Conservation (phyloP, 2,329 filamentous ascomycete genomes). For the Penicillium sp. region DNA sequence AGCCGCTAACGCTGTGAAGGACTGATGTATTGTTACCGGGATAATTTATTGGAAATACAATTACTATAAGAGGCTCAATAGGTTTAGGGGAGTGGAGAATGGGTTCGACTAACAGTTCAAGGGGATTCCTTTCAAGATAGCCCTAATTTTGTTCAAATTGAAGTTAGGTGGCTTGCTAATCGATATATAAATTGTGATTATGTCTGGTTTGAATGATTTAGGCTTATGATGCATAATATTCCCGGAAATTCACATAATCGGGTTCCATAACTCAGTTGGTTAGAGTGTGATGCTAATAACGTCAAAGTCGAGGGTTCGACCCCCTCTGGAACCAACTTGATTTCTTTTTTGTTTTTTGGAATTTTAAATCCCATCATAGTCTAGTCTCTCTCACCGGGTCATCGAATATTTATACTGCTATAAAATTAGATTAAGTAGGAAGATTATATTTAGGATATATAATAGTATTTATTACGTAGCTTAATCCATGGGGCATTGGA, state of each 20-base stretch:
- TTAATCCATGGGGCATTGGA: too few species aligned
- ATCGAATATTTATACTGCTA: too few species aligned
- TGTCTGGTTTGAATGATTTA: background rate
- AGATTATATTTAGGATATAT: too few species aligned
- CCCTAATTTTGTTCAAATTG: background rate
- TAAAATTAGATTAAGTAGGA: too few species aligned
- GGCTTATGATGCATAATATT: background rate
- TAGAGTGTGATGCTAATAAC: conserved; percentile 6
- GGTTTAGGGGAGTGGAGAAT: background rate
- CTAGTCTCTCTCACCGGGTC: too few species aligned
- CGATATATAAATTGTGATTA: background rate
- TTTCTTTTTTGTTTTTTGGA: too few species aligned
- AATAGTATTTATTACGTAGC: too few species aligned
- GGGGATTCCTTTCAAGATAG: background rate
- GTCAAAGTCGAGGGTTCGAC: conserved; percentile 4
- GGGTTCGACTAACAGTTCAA: background rate
- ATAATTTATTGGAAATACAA: background rate
- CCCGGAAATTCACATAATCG: too few species aligned
- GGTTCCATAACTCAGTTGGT: conserved; percentile 9
- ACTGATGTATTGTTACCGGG: background rate
- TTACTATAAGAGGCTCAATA: background rate
- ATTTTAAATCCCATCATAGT: too few species aligned
- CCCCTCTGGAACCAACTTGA: conserved; percentile 6
- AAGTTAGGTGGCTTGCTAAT: background rate
- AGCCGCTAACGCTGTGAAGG: background rate